Evolutionary conservation across 768 basidiomycete genomes (phyloP), one percentile per base, ranked within the genome.

Genomic region (Tricholoma hemisulphureum): DNA sequence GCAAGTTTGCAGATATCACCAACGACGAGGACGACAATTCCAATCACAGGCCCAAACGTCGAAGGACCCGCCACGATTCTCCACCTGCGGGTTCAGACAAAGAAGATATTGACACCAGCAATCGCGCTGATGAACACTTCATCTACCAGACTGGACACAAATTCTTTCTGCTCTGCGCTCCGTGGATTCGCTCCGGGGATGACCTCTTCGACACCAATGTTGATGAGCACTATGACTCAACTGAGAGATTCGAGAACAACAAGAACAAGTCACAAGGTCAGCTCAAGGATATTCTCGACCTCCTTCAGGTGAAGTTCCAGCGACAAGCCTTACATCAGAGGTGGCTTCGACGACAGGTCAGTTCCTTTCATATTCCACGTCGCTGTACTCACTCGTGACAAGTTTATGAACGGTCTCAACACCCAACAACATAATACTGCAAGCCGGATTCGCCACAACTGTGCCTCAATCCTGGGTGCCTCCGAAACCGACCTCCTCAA

Each of bases 331-430:
- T 23, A n/a, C 21, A n/a, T 43, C n/a, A 43, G 21, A 23, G 28
- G 20, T 52, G 61, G 57, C 37, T 55, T 53, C 48, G 34, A 37
- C 21, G 20, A 23, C 37, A 43, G 41, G 41, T 43, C 41, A 43
- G n/a, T 23, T 35, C 35, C 16, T 28, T 51, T 57, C 29, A 24
- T 31, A 20, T 18, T 8, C 41, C 21, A 29, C 32, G 24, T 37
- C 31, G 21, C 13, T 32, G 3, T 48, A 55, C 43, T 55, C 18
- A 63, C 37, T 21, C 29, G 2, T n/a, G 11, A 34, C 37, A 49
- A 61, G 63, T 63, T 63, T 52, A 24, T 59, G 13, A 54, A 50
- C 26, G 63, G 61, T 4, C 34, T 64, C 29, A 58, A 64, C 18
- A 23, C 58, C 14, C 60, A 64, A 34, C 60, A 58, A 29, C 51